Evolutionary conservation across 169 alveolate species (phyloP), one percentile per base, ranked within the genome.

Genomic region (Blepharisma undulans): DNA sequence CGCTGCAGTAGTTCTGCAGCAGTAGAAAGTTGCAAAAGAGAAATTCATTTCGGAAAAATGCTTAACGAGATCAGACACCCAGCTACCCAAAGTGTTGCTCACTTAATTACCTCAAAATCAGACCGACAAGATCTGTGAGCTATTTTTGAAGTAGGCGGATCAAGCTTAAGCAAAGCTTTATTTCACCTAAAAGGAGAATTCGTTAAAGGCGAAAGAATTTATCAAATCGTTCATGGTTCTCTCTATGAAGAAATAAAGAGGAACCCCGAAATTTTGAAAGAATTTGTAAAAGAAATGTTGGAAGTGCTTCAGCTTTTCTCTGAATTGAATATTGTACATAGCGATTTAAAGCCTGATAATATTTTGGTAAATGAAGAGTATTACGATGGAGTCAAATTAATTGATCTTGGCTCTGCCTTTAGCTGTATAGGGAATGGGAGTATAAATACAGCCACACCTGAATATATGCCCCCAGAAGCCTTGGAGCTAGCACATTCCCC

Each of bases 271-370:
- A 90, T 89, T 48, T 94, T 97, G 48, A 95, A 95, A 88, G 92
- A 84, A 12, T 91, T 97, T 33, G 84, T 97, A 8, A 92, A 88
- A 74, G 84, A 91, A 72, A 84, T 96, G 30, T 71, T 95, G 72
- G 92, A 94, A 80, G 97, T 92, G 21, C 92, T 97, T 14, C 95
- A 94, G 72, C 74, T 95, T 85, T 85, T 97, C 60, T 72, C 87
- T 34, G 82, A 80, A 59, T 66, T 82, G 21, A 95, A 95, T 10
- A 93, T 94, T 14, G 96, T 97, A 18, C 98, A 97, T 91, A 89
- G 96, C 22, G 98, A 97, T 87, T 77, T 97, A 34, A 97, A 97
- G 81, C 96, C 98, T 30, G 98, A 97, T 72, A 97, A 97, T 91
- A 94, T 97, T 36, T 92, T 97, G 72, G 94, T 97, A 22, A 90